A percentile compares a stretch with the other conserved stretches of the same genome.
These are phyloP conservation scores for Auricularia sp. DNA, from an alignment of 768 basidiomycete species.

Conservation along the genomic window DNA sequence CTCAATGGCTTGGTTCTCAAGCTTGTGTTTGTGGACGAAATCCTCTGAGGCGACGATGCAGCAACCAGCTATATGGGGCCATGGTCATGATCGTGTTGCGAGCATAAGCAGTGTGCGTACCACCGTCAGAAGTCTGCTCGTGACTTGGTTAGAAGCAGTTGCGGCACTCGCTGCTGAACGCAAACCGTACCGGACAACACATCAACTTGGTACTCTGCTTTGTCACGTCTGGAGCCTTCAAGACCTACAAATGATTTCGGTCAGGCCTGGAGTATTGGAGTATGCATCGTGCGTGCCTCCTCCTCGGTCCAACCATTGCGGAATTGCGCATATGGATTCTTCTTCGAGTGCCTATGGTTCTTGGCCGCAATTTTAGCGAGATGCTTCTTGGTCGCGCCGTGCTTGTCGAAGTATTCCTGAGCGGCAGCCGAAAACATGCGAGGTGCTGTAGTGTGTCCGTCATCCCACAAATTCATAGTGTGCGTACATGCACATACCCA, in stretches of 20 bases:
- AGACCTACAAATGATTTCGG: conserved; percentile 30
- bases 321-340: conserved; percentile 84
- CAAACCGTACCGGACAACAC: conserved; percentile 51
- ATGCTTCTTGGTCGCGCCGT: conserved; percentile 55
- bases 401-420: conserved; percentile 68
- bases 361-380: conserved; percentile 77
- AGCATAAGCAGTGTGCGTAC: background rate
- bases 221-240: conserved; percentile 56
- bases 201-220: conserved; percentile 72
- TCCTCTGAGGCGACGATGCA: conserved; percentile 70
- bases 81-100: background rate
- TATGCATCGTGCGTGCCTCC: background rate
- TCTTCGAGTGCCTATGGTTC: conserved; percentile 72
- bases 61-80: conserved; percentile 50
- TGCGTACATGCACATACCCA: background rate
- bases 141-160: background rate
- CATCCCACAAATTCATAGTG: background rate
- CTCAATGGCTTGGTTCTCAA: conserved; percentile 84
- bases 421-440: conserved; percentile 67
- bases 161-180: background rate
- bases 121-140: background rate
- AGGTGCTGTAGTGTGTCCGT: conserved; percentile 32
- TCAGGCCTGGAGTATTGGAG: background rate
- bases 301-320: conserved; percentile 66
- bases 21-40: conserved; percentile 58